Evolutionary conservation across 176 grass and related monocot genomes (phyloP), one percentile per base, ranked within the genome.

Genomic region (Carex pumila): DNA sequence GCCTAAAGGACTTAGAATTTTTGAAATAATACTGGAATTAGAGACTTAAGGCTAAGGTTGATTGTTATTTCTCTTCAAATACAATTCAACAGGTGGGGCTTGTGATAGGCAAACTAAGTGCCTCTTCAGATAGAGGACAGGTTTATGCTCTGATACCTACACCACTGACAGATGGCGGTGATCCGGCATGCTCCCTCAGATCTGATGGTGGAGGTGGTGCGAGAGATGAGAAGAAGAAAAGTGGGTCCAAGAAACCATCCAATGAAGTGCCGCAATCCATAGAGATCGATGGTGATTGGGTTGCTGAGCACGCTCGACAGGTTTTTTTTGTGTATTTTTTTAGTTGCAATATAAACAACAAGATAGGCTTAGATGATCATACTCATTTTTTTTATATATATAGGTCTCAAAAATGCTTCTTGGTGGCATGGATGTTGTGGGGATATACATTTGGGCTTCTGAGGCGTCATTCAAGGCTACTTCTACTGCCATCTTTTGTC

Each of bases 291-390:
- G 86, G 78, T 49, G 95, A 98, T 83, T 98, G 95, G 95, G 76
- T 98, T 65, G 85, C 90, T 31, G 95, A 98, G 89, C 95, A 98
- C 68, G 95, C 92, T 61, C 89, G 92, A 0, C 95, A 93, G 95
- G 92, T 94, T 31, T 70, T 93, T 43, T 70, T 10, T 19, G 21
- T 56, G 43, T 19, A 56, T 18, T 36, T 18, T 18, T 67, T 74
- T 31, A 45, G 21, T 61, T 61, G 14, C 12, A 60, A 36, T 52
- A 58, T 80, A 45, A 3, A 53, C 13, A 69, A 9, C 13, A 69
- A 9, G 4, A 37, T 53, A 6, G 7, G 18, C 11, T 47, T 70
- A 61, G 56, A 72, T 58, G 43, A 72, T 58, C 12, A 67, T 80
- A 55, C 13, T 70, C 15, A 65, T 0, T 81, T 37, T 6, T 0